Base-by-base conservation (phyloP, 306 rosid species). In the Phaseolus lunatus region DNA sequence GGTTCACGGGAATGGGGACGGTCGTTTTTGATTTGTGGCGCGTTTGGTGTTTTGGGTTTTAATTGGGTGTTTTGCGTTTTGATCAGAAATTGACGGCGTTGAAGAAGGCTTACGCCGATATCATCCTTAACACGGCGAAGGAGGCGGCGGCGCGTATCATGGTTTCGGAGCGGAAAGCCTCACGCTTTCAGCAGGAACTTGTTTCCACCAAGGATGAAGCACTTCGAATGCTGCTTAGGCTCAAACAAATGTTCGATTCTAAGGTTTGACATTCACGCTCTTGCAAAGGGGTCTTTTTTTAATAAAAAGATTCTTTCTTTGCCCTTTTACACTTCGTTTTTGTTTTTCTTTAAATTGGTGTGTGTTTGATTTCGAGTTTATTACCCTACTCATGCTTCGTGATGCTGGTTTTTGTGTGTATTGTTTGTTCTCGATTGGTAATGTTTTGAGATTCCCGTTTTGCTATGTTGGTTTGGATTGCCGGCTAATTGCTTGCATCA, bases 21-120 rank as follows among this genome's bases (percentile, higher is more conserved):
- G 39, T 69, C 75, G 41, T 61, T 67, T 76, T 59, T 79, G 75
- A 72, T 81, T 20, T 23, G 3, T 7, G 22, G 72, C 39, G 31
- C 35, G 50, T 67, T 77, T 80, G n/a, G 54, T 49, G 67, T 61
- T 70, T 18, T 83, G 75, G 49, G 79, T 59, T 71, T 68, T 67
- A 20, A 68, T 75, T 77, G 56, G 44, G 10, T 61, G 31, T 73
- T 62, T 48, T 69, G 35, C 26, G 58, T 59, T 63, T 57, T 82
- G 70, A 73, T 67, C 87, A 92, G 97, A 92, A 92, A 86, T 79
- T 90, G 88, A 86, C 85, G 83, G 93, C 96, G 13, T 81, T 90
- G 86, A 90, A 92, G 91, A 92, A 86, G 87, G 97, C 93, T 0
- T 92, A 92, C 56, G 96, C 93, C 37, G 96, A 92, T 78, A 89